Percentiles rank a stretch among this genome's conserved stretches.
Conservation (phyloP, 257 asterid species). For the Catharanthus roseus region DNA sequence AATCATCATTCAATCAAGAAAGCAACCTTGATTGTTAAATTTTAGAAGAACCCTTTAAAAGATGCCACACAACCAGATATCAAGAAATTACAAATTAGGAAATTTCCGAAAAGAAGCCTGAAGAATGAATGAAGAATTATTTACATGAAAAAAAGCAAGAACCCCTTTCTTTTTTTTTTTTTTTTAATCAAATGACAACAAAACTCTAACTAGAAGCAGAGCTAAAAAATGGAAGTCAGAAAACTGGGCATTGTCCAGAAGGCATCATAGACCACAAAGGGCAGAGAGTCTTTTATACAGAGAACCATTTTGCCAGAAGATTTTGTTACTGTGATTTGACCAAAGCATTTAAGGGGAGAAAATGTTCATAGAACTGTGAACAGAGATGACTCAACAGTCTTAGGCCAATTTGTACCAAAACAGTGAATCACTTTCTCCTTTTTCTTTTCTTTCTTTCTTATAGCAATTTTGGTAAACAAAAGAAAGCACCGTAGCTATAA, state of each 20-base stretch:
- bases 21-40: constrained; percentile 7
- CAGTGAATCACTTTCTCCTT: background rate
- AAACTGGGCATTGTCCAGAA: background rate
- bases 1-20: constrained; percentile 6
- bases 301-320: constrained; percentile 38
- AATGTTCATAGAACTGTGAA: constrained; percentile 7
- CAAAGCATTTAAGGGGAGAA: constrained; percentile 30
- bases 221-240: no score
- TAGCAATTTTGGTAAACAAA: no score
- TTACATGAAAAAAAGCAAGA: background rate
- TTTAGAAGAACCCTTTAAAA: background rate
- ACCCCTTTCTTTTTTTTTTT: constrained; percentile 8
- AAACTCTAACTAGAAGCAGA: constrained; percentile 8
- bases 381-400: constrained; percentile 5
- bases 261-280: constrained; percentile 17
- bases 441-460: background rate
- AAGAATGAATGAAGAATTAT: background rate
- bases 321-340: constrained; percentile 56
- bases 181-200: no score
- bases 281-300: constrained; percentile 6
- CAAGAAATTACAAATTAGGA: background rate
- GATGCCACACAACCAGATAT: background rate
- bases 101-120: background rate
- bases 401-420: background rate
- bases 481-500: no score